Percentiles rank a stretch among this genome's conserved stretches.
These are phyloP conservation scores for Acacia pycnantha DNA, from an alignment of 331 rosid species.

Conservation along the genomic window DNA sequence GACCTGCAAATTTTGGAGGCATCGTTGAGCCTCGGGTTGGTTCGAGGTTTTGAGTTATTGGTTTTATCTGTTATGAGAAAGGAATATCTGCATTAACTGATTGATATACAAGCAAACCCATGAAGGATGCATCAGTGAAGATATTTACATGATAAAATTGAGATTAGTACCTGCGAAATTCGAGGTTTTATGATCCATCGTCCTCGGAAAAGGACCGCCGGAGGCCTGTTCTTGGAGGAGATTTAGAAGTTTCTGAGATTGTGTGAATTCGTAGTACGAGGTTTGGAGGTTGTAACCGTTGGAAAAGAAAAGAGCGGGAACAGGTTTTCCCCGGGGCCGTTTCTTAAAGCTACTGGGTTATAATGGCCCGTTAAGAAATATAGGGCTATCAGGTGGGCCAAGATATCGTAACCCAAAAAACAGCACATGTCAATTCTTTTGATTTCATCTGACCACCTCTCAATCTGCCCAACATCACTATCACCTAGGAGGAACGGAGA, in stretches of 20 bases:
- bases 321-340: neutral
- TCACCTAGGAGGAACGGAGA: too few relatives aligned
- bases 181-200: neutral
- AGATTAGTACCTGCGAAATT: neutral
- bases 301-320: neutral
- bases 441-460: too few relatives aligned
- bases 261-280: neutral
- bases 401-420: neutral
- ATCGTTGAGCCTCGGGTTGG: neutral
- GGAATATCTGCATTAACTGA: neutral
- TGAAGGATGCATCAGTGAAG: neutral
- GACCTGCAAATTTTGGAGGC: neutral
- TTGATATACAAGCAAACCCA: neutral
- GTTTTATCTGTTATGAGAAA: neutral
- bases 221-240: neutral
- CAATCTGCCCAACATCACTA: too few relatives aligned
- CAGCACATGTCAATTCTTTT: neutral
- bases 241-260: neutral
- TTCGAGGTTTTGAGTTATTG: neutral
- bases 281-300: neutral
- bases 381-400: neutral
- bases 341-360: neutral
- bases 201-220: neutral
- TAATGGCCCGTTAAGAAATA: neutral
- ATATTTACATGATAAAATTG: neutral